Conservation (phyloP, 176 grass and related monocot genomes). For the Musa beccarii region DNA sequence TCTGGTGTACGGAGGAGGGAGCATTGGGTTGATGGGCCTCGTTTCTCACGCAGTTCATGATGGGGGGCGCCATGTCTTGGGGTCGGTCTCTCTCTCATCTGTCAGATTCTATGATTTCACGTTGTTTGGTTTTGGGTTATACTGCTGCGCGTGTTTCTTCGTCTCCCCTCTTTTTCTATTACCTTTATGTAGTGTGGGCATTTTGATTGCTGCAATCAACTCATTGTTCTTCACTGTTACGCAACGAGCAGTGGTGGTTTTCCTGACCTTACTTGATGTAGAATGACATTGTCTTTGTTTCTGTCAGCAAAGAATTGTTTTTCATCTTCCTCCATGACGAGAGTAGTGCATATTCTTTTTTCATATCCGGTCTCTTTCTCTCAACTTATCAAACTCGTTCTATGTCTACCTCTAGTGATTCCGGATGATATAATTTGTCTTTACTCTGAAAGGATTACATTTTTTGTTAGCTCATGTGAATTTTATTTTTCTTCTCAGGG, state of each 20-base stretch:
- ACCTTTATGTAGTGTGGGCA: background rate
- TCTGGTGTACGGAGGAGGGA: constrained; percentile 92
- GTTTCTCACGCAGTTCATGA: constrained; percentile 97
- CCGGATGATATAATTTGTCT: background rate
- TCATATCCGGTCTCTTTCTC: no score
- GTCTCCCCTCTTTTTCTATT: background rate
- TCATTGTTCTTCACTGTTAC: background rate
- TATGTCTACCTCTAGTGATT: background rate
- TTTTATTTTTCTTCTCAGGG: constrained; percentile 41
- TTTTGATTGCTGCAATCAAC: background rate
- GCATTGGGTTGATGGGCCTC: constrained; percentile 94
- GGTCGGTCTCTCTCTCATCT: constrained; percentile 37
- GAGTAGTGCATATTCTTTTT: no score
- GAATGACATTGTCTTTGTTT: no score
- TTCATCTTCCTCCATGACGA: no score
- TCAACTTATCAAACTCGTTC: no score
- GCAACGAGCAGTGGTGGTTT: background rate
- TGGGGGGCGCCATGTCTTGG: constrained; percentile 95
- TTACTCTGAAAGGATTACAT: background rate
- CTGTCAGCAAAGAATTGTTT: no score
- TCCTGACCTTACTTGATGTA: no score
- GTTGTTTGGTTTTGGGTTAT: constrained; percentile 21
- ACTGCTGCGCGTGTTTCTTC: background rate
- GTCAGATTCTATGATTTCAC: background rate
- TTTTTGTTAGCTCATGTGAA: background rate